A percentile compares a stretch with the other conserved stretches of the same genome.
phyloP scores from a whole-genome alignment of 352 stramenopile species.

The Thalassiosira oceanica region DNA sequence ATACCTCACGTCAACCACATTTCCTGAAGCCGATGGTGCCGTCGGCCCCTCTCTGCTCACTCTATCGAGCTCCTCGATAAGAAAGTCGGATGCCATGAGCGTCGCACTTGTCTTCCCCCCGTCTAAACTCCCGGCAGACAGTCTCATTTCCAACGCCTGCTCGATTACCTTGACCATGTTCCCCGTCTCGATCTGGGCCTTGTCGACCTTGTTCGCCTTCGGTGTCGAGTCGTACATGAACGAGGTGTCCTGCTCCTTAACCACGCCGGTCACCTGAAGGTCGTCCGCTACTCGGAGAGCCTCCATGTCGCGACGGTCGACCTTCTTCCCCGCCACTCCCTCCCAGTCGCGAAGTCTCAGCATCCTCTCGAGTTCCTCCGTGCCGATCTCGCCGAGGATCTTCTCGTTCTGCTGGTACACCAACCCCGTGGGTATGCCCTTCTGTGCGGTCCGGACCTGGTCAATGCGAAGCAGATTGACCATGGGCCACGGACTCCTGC shows the following conservation, averaged over 20 bases:
- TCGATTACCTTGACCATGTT: conserved; percentile 75
- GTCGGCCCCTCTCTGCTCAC: neutral
- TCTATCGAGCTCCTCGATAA: conserved; percentile 51
- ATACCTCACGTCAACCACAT: too few relatives aligned
- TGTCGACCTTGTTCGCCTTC: conserved; percentile 69
- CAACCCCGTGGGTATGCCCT: conserved; percentile 85
- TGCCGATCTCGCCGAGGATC: conserved; percentile 75
- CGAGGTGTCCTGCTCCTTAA: conserved; percentile 54
- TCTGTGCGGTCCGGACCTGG: conserved; percentile 82
- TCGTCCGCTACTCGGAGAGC: conserved; percentile 72
- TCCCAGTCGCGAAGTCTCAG: conserved; percentile 73
- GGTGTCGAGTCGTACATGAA: conserved; percentile 65
- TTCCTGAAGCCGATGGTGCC: conserved; percentile 1
- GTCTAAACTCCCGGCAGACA: conserved; percentile 40
- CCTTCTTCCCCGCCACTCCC: conserved; percentile 65
- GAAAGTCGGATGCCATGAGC: conserved; percentile 76
- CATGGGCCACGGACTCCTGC: conserved; percentile 85
- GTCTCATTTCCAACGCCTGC: conserved; percentile 68
- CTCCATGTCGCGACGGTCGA: conserved; percentile 78
- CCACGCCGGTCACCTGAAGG: conserved; percentile 61
- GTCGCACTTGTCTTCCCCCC: conserved; percentile 71
- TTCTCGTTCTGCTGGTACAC: conserved; percentile 88
- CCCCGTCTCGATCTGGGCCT: conserved; percentile 66
- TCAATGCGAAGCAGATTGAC: conserved; percentile 87
- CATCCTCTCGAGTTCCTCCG: conserved; percentile 76